Evolutionary conservation across 1,139 yeast species (phyloP), one percentile per base, ranked within the genome.

Genomic region (Geotrichum restrictum): DNA sequence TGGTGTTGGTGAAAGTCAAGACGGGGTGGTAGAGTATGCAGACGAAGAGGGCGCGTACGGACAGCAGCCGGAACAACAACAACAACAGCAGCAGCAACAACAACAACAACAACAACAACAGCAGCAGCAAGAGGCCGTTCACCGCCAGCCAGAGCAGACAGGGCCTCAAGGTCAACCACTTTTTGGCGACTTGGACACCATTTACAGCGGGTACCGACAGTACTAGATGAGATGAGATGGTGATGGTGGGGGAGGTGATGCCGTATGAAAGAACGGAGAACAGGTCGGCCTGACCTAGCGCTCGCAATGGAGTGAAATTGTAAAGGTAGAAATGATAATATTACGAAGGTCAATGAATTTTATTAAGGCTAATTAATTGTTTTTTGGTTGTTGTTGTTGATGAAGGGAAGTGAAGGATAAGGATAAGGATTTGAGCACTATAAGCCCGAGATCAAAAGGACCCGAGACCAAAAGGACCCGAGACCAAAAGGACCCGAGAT

Each of bases 121-220:
- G 21, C 50, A 34, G 14, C 52, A 39, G 37, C 53, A 48, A 34
- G 52, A 47, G 31, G 44, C 32, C 10, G 21, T 43, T 14, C 44
- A 44, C 36, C 52, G 38, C 19, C 52, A n/a, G 41, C 29, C 6
- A 34, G 29, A 34, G 13, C 51, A 14, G 37, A 24, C 29, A 8
- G 33, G 14, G 29, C 46, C 16, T 31, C 37, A 19, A 38, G 46
- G 31, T 10, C 45, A 32, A n/a, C 53, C 37, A 8, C 21, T 48
- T 34, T 61, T 55, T 39, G 57, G 56, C 49, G 64, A 61, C 32
- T 41, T 61, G 37, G 62, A 59, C 43, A 49, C 29, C 43, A 47
- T 52, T 14, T 60, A 61, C 49, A 57, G 59, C 40, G 63, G 60
- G 39, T 62, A 59, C 50, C 60, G 64, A 10, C 63, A 59, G 55